phyloP scores from a whole-genome alignment of 495 filamentous ascomycete species.

The Parmelia sp. region DNA sequence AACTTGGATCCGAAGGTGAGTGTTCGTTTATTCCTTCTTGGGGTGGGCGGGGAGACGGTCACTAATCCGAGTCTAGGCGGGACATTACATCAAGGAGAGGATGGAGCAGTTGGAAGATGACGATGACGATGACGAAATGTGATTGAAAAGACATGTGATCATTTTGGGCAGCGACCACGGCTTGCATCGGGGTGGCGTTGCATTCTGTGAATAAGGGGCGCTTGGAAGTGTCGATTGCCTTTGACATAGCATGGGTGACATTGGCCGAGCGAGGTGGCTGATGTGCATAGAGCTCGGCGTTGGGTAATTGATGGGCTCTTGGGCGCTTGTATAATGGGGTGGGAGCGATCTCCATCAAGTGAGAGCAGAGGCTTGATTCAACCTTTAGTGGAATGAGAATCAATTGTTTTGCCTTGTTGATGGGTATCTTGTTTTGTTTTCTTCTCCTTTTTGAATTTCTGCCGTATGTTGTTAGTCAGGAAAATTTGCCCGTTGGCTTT shows the following conservation, averaged over 20 bases:
- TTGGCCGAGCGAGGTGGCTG: background rate
- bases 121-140: slow-evolving; percentile 64
- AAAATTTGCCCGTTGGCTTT: too few relatives aligned
- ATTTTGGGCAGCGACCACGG: background rate
- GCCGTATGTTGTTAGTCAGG: too few relatives aligned
- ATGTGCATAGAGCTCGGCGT: background rate
- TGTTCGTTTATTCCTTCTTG: slow-evolving; percentile 15
- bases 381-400: background rate
- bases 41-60: slow-evolving; percentile 25
- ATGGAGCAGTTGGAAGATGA: slow-evolving; percentile 87
- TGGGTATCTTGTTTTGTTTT: background rate
- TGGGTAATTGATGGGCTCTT: background rate
- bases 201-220: background rate
- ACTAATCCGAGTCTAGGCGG: slow-evolving; percentile 52
- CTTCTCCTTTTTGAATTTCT: too few relatives aligned
- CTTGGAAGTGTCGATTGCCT: background rate
- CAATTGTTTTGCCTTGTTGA: background rate
- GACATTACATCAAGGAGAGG: slow-evolving; percentile 82
- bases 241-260: too few relatives aligned
- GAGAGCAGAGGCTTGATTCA: background rate
- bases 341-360: background rate
- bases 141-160: slow-evolving; percentile 26
- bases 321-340: too few relatives aligned
- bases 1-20: slow-evolving; percentile 94
- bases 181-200: background rate